Conservation (phyloP, 768 basidiomycete genomes). For the Bullera alba region DNA sequence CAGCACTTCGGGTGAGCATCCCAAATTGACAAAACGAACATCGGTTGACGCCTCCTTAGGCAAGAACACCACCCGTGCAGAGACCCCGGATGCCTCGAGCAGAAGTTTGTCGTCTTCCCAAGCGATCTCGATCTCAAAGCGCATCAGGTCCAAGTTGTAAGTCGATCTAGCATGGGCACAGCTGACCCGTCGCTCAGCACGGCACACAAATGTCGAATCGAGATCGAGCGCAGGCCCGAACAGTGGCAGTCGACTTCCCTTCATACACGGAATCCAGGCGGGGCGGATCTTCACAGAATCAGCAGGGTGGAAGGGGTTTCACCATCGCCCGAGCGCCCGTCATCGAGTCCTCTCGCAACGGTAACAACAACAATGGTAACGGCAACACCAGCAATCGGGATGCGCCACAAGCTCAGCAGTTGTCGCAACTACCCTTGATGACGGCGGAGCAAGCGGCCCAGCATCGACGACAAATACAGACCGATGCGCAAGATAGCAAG, state of each 20-base stretch:
- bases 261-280: slow-evolving; percentile 10
- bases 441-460: slow-evolving; percentile 32
- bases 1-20: slow-evolving; percentile 32
- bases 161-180: slow-evolving; percentile 1
- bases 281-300: slow-evolving; percentile 13
- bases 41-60: slow-evolving; percentile 49
- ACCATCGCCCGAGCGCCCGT: slow-evolving; percentile 9
- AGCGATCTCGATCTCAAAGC: slow-evolving; percentile 80
- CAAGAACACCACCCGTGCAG: slow-evolving; percentile 70
- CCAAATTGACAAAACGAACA: background rate
- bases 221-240: slow-evolving; percentile 42
- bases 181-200: slow-evolving; percentile 29
- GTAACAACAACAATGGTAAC: slow-evolving; percentile 3
- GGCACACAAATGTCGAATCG: slow-evolving; percentile 38
- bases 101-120: slow-evolving; percentile 92
- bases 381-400: slow-evolving; percentile 12
- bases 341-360: slow-evolving; percentile 1
- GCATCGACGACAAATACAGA: slow-evolving; percentile 25
- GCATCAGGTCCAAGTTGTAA: slow-evolving; percentile 69
- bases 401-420: slow-evolving; percentile 22
- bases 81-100: slow-evolving; percentile 64
- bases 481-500: slow-evolving; percentile 22
- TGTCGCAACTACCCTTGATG: slow-evolving; percentile 18
- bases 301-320: slow-evolving; percentile 22
- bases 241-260: slow-evolving; percentile 34